Conservation (phyloP, 768 basidiomycete species). For the Termitomyces sp. region DNA sequence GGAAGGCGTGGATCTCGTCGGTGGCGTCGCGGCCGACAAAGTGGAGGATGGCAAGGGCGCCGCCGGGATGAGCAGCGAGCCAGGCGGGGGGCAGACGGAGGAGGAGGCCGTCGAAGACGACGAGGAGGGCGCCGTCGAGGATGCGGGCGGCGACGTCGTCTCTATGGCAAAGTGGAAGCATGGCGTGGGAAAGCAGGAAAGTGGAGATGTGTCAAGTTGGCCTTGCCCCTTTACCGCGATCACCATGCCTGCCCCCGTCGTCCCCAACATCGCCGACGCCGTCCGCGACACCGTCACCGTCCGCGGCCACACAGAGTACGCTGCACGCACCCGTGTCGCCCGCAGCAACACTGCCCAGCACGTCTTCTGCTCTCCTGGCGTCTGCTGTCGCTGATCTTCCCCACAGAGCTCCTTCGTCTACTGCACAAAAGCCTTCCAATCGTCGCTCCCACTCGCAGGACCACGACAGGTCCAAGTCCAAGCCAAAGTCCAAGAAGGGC, state of each 20-base stretch:
- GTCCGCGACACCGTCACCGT: conserved; percentile 67
- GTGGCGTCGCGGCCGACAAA: conserved; percentile 94
- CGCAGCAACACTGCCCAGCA: conserved; percentile 58
- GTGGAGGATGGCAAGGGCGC: conserved; percentile 83
- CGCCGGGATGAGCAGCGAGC: conserved; percentile 89
- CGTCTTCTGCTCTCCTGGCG: conserved; percentile 20
- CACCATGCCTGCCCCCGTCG: conserved; percentile 24
- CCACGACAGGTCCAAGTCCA: conserved; percentile 29
- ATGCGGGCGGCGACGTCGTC: conserved; percentile 65
- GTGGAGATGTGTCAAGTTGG: neutral
- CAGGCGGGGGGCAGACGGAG: conserved; percentile 66
- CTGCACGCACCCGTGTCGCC: conserved; percentile 43
- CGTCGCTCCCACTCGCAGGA: conserved; percentile 47
- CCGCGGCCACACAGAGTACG: conserved; percentile 31
- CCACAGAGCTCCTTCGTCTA: conserved; percentile 12
- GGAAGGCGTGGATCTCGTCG: conserved; percentile 93
- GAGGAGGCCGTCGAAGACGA: conserved; percentile 65
- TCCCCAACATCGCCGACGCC: conserved; percentile 52
- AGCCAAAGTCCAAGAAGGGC: conserved; percentile 56
- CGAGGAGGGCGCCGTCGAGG: conserved; percentile 67
- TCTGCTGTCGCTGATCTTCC: conserved; percentile 9
- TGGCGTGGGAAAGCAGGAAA: neutral
- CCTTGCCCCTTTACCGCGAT: conserved; percentile 37
- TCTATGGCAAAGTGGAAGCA: conserved; percentile 24
- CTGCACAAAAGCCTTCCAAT: conserved; percentile 26